These are phyloP conservation scores for Suhomyces emberorum DNA, from an alignment of 805 yeast species.

Conservation along the genomic window DNA sequence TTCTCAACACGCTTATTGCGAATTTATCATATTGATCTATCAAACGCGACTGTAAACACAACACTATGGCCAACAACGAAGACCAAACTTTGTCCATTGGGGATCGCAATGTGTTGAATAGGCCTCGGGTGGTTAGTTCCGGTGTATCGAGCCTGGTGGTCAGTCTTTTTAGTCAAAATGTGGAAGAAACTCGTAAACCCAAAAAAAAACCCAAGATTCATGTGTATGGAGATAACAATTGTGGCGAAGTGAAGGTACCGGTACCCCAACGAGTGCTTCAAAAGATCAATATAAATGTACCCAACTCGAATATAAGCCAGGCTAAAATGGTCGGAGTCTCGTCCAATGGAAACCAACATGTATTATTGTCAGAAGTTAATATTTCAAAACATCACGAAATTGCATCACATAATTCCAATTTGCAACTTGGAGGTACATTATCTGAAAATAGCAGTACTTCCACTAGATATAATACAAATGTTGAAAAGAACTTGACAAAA, in stretches of 20 bases:
- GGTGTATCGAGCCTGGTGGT: background rate
- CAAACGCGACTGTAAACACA: no score
- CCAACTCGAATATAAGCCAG: background rate
- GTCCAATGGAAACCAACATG: background rate
- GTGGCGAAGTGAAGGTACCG: background rate
- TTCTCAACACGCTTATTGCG: no score
- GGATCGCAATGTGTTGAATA: background rate
- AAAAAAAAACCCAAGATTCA: constrained; percentile 1
- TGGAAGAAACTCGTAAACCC: background rate
- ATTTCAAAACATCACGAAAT: background rate
- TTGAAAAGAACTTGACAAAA: no score
- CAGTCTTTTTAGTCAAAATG: background rate
- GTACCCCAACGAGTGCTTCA: background rate
- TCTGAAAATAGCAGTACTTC: no score
- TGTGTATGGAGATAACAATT: constrained; percentile 1
- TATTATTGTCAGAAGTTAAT: background rate
- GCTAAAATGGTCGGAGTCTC: background rate
- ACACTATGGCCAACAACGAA: constrained; percentile 1
- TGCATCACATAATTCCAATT: background rate
- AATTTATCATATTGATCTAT: no score
- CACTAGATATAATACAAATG: no score
- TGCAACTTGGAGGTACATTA: no score
- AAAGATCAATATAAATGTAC: background rate
- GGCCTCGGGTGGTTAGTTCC: background rate
- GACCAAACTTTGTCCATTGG: constrained; percentile 1